phyloP scores from a whole-genome alignment of 176 grass and related monocot species.

The Urochloa ruziziensis region DNA sequence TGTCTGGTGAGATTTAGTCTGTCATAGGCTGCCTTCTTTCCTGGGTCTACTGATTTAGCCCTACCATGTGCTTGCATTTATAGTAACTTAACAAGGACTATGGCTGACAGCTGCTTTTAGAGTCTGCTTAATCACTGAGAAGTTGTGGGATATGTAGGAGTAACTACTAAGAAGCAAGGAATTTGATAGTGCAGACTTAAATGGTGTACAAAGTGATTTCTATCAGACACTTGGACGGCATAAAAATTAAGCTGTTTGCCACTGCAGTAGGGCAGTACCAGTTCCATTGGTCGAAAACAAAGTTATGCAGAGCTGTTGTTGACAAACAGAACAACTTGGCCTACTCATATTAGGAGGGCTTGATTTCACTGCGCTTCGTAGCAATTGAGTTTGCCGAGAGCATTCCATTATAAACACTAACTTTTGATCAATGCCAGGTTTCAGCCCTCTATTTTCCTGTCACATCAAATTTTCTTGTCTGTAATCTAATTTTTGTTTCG shows the following conservation, averaged over 20 bases:
- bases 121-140: not conserved
- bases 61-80: slow-evolving; percentile 39
- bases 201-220: not conserved
- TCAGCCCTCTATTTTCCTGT: not conserved
- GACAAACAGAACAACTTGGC: not conserved
- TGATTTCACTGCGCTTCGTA: not conserved
- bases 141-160: not conserved
- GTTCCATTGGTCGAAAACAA: not conserved
- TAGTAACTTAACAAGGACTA: slow-evolving; percentile 5
- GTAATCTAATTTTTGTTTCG: slow-evolving; percentile 12
- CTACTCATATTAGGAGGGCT: not conserved
- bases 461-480: not conserved
- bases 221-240: no score
- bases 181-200: not conserved
- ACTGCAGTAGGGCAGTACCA: not conserved
- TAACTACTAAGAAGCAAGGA: slow-evolving; percentile 12
- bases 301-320: not conserved
- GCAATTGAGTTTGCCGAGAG: not conserved
- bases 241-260: not conserved
- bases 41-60: not conserved
- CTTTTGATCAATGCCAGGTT: not conserved
- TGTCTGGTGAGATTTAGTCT: slow-evolving; percentile 1
- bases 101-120: slow-evolving; percentile 19
- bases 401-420: not conserved
- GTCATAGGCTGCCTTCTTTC: not conserved